Evolutionary conservation across 495 filamentous ascomycete genomes (phyloP), one percentile per base, ranked within the genome.

Genomic region (Hypoxylon perforatum): DNA sequence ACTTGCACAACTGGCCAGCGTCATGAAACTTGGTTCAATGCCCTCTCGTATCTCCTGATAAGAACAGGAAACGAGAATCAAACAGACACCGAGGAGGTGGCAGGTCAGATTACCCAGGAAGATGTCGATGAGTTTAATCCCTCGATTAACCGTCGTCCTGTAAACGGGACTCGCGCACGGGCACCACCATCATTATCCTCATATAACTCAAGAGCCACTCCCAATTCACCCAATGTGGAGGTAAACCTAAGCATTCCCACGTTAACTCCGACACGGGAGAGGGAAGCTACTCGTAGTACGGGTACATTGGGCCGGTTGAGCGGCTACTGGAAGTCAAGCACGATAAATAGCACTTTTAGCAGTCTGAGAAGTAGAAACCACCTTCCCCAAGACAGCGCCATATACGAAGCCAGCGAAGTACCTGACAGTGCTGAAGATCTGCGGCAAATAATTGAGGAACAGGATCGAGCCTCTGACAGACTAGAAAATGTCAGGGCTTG

Each of bases 1-100:
- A 99, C 95, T 17, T 96, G 96, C 53, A 88, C 91, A 25, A 99
- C 95, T 8, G 90, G 92, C 15, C 93, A 97, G 71, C 84, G 95
- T 53, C 95, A 99, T 66, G 95, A 98, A 76, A 98, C 94, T 4
- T 99, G 95, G 95, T 98, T 95, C 85, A 97, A 97, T 73, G 93
- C 95, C 5, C 84, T 99, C 36, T 96, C 93, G 2, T 99, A 99
- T 72, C 86, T 99, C 11, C 84, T 98, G 25, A 78, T 96, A 18
- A 88, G 93, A 39, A 91, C 90, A 12, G 81, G 82, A 19, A 76
- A 86, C 44, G 86, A 90, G 30, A 79, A 80, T 28, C 80, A 80
- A 41, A 82, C 84, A 21, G 89, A 90, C 45, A 76, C 82, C 0
- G 86, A 87, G 42, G 85, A 86, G 60, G 77, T 84, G 56, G 80